Base-by-base conservation (phyloP, 768 basidiomycete species). In the Gelatoporia subvermispora region DNA sequence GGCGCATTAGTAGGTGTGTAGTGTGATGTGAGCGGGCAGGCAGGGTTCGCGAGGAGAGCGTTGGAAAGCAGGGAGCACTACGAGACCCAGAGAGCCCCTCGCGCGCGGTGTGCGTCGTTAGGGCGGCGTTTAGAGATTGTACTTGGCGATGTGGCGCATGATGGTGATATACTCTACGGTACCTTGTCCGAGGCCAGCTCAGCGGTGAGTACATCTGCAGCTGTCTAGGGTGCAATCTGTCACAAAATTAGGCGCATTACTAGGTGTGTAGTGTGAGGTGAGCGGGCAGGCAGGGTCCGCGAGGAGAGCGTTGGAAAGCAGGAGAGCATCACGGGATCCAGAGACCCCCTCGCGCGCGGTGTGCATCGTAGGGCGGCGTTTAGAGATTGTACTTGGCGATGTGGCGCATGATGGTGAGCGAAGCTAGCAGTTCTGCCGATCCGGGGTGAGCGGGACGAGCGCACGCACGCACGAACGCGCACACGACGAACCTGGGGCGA, bases 401-500 rank as follows among this genome's bases (percentile, higher is more conserved):
- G 56, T 83, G 78, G 10, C 81, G 74, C 79, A 85, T 81, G 53
- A 85, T 79, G 62, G 74, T 73, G 38, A 82, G 60, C 1, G 81
- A 76, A 3, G 79, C 79, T 10, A 85, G 69, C 47, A 85, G 61
- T 52, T 85, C 83, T 85, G 62, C 41, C n/a, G 10, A 31, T 31
- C 2, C 15, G 17, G 24, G 15, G 9, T 41, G 31, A 34, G 24
- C 38, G 35, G 42, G 20, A 35, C 15, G 41, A 25, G 20, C 5
- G 9, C 35, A 16, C 23, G 35, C 20, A 31, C 20, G 28, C 21
- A n/a, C 9, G 38, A 35, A 46, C 43, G 65, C 74, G 54, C 56
- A n/a, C n/a, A n/a, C n/a, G n/a, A n/a, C n/a, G n/a, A n/a, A 81
- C 85, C 85, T 47, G 70, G 69, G 25, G 77, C 77, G 36, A 85